These are phyloP conservation scores for Prinsepia uniflora DNA, from an alignment of 306 rosid genomes.

Conservation along the genomic window DNA sequence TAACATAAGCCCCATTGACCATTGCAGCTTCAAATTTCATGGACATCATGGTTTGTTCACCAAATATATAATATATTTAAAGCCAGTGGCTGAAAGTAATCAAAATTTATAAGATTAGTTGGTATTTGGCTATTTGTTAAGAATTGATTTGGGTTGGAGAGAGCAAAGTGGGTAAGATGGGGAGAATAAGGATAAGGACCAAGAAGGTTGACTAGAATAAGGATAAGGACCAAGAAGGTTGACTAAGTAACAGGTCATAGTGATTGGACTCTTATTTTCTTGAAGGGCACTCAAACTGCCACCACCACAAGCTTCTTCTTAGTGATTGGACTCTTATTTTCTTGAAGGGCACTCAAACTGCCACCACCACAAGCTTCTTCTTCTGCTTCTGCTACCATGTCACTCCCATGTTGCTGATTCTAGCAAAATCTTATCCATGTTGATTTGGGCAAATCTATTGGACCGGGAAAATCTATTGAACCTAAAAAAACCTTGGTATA, in stretches of 20 bases:
- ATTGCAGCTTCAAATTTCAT: too few relatives aligned
- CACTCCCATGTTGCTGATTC: neutral
- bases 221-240: conserved; percentile 45
- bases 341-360: conserved; percentile 32
- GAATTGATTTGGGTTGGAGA: neutral
- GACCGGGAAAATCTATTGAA: conserved; percentile 7
- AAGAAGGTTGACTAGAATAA: conserved; percentile 40
- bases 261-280: conserved; percentile 19
- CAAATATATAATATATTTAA: neutral
- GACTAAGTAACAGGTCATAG: conserved; percentile 42
- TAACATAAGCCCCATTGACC: too few relatives aligned
- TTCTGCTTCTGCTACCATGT: conserved; percentile 15
- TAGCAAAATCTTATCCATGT: conserved; percentile 24
- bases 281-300: conserved; percentile 31
- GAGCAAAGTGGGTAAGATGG: conserved; percentile 14
- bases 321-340: conserved; percentile 18
- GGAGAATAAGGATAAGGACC: conserved; percentile 32
- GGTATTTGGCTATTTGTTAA: neutral
- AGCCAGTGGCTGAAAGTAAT: neutral
- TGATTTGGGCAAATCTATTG: neutral
- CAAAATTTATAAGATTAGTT: neutral
- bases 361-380: conserved; percentile 44
- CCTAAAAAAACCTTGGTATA: neutral
- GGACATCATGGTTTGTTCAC: too few relatives aligned
- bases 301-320: conserved; percentile 43